Evolutionary conservation across 192 early-diverging fungal species (phyloP).

Genomic region (Backusella luteola): DNA sequence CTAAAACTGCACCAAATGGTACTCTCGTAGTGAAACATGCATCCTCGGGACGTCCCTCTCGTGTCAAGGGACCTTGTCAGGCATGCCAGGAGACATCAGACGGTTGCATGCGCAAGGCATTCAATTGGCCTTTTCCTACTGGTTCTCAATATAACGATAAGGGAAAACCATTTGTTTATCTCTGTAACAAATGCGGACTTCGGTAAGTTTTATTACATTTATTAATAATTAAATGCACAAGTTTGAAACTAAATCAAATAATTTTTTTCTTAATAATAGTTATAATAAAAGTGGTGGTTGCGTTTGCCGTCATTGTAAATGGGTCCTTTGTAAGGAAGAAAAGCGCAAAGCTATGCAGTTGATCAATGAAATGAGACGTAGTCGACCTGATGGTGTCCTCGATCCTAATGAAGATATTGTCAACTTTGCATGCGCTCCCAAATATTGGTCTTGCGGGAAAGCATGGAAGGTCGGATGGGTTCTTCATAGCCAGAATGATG

Average conservation of each 20-base stretch:
- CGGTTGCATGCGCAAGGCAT: slow-evolving; percentile 42
- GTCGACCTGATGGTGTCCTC: slow-evolving; percentile 29
- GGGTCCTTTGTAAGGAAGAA: slow-evolving; percentile 46
- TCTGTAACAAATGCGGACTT: slow-evolving; percentile 45
- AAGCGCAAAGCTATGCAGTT: slow-evolving; percentile 37
- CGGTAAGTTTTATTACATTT: slow-evolving; percentile 24
- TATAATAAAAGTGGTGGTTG: slow-evolving; percentile 39
- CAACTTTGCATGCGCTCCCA: slow-evolving; percentile 38
- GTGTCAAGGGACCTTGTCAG: slow-evolving; percentile 37
- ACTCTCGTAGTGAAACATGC: slow-evolving; percentile 15
- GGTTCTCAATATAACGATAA: slow-evolving; percentile 29
- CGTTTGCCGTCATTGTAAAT: slow-evolving; percentile 35
- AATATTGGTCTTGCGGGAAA: slow-evolving; percentile 37
- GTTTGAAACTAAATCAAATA: not conserved
- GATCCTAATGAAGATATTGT: slow-evolving; percentile 37
- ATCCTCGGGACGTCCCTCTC: slow-evolving; percentile 21
- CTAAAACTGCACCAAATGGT: not conserved
- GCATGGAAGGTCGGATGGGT: slow-evolving; percentile 44
- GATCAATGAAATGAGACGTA: slow-evolving; percentile 34
- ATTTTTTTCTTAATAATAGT: slow-evolving; percentile 29
- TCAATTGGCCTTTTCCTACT: slow-evolving; percentile 38
- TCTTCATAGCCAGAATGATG: slow-evolving; percentile 20
- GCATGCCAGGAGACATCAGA: slow-evolving; percentile 38
- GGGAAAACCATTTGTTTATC: slow-evolving; percentile 37
- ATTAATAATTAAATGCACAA: not conserved